phyloP scores from a whole-genome alignment of 2,329 filamentous ascomycete genomes.

The Phaeosphaeria sp. region DNA sequence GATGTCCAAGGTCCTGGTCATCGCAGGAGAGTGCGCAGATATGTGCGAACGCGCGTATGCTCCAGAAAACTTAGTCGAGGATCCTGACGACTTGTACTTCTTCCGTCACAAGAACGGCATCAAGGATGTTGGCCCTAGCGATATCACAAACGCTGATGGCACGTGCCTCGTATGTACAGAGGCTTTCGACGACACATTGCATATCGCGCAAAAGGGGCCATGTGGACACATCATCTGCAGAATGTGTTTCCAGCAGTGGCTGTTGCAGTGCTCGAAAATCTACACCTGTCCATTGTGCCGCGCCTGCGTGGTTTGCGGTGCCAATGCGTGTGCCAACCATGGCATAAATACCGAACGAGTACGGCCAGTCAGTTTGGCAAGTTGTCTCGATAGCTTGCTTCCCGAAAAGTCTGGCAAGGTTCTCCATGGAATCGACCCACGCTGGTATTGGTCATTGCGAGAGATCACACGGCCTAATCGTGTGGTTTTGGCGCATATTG shows the following conservation, averaged over 20 bases:
- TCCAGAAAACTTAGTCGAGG: slow-evolving; percentile 2
- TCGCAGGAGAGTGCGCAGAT: not conserved
- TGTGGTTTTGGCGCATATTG: not conserved
- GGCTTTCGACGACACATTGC: not conserved
- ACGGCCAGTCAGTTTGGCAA: not conserved
- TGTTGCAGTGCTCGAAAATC: not conserved
- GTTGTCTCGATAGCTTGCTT: not conserved
- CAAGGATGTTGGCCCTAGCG: not conserved
- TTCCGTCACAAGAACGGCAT: slow-evolving; percentile 5
- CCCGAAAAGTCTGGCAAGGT: not conserved
- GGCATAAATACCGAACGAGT: not conserved
- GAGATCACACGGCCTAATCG: not conserved
- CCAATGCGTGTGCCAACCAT: not conserved
- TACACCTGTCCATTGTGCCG: not conserved
- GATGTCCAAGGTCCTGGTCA: not conserved
- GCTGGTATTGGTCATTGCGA: not conserved
- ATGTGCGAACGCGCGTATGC: not conserved
- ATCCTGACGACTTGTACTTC: slow-evolving; percentile 4
- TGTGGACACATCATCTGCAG: not conserved
- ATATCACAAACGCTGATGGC: not conserved
- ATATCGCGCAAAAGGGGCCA: not conserved
- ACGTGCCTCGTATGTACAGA: not conserved
- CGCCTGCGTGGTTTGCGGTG: not conserved
- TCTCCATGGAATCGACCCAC: not conserved
- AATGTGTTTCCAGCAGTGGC: not conserved